Percentiles rank a stretch among this genome's conserved stretches.
Conservation (phyloP, 1,284 basidiomycete species). For the Peniophora sp. region DNA sequence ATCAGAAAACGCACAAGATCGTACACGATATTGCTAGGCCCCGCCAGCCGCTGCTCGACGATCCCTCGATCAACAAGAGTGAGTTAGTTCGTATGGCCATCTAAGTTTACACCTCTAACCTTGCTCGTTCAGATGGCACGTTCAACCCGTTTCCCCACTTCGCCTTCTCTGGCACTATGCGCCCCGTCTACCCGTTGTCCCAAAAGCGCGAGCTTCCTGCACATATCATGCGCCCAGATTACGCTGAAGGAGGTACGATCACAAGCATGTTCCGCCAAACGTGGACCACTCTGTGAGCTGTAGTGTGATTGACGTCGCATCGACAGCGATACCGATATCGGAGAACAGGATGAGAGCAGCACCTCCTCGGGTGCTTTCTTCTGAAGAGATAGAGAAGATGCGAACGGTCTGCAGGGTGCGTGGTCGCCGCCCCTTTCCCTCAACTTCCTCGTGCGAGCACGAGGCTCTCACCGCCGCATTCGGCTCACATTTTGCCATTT, state of each 20-base stretch:
- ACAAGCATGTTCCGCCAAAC: constrained; percentile 18
- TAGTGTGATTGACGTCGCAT: constrained; percentile 10
- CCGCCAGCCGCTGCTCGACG: constrained; percentile 23
- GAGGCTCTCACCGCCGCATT: background rate
- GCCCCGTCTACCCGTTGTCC: constrained; percentile 73
- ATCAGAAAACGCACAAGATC: constrained; percentile 76
- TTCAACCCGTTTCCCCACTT: constrained; percentile 71
- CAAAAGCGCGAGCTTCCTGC: constrained; percentile 61
- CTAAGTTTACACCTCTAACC: background rate
- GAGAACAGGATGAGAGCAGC: constrained; percentile 54
- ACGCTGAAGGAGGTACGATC: constrained; percentile 60
- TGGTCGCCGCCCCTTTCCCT: constrained; percentile 7
- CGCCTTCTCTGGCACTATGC: constrained; percentile 61
- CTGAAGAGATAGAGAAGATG: constrained; percentile 75
- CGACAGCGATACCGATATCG: constrained; percentile 50
- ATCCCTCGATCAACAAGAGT: constrained; percentile 25
- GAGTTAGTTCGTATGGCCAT: constrained; percentile 2
- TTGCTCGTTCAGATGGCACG: constrained; percentile 42
- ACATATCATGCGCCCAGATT: constrained; percentile 75
- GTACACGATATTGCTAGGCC: constrained; percentile 59
- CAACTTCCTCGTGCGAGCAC: background rate
- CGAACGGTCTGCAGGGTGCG: constrained; percentile 66
- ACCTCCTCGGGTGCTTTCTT: constrained; percentile 54
- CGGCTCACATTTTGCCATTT: constrained; percentile 4
- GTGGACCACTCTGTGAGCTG: constrained; percentile 20